phyloP scores from a whole-genome alignment of 768 basidiomycete species.

The Neoboletus subvelutipes region DNA sequence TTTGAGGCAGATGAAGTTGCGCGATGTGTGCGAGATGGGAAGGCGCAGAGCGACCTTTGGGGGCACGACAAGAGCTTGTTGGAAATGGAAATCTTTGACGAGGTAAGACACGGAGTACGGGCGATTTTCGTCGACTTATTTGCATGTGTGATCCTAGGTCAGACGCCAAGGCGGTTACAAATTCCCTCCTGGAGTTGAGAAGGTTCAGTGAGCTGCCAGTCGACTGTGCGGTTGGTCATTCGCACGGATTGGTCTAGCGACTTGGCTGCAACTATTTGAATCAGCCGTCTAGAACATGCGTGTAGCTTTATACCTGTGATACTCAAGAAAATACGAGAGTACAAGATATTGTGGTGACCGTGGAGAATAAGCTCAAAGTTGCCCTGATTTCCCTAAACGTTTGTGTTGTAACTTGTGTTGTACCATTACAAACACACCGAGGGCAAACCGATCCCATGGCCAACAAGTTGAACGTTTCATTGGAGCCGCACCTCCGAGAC shows the following conservation, averaged over 20 bases:
- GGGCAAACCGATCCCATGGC: neutral
- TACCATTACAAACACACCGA: neutral
- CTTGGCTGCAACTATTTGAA: neutral
- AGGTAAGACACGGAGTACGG: constrained; percentile 43
- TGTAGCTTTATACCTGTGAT: neutral
- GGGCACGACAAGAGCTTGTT: constrained; percentile 76
- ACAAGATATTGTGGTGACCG: neutral
- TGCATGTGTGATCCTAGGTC: constrained; percentile 41
- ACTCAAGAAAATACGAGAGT: neutral
- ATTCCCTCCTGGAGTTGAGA: constrained; percentile 64
- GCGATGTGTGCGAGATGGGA: constrained; percentile 69
- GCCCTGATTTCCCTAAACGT: neutral
- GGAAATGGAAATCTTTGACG: constrained; percentile 84
- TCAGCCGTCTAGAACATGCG: neutral
- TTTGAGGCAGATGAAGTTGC: constrained; percentile 91
- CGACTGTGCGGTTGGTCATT: neutral
- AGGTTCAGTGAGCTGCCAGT: constrained; percentile 21
- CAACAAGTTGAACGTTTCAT: constrained; percentile 53
- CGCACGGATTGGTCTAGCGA: neutral
- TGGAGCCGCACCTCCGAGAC: constrained; percentile 62
- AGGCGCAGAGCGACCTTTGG: constrained; percentile 72
- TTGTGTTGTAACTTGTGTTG: too few species aligned
- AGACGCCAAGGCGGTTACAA: constrained; percentile 66
- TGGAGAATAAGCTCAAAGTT: neutral
- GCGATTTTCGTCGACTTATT: constrained; percentile 10